Evolutionary conservation across 495 filamentous ascomycete genomes (phyloP).

Genomic region (Neurospora sp.): DNA sequence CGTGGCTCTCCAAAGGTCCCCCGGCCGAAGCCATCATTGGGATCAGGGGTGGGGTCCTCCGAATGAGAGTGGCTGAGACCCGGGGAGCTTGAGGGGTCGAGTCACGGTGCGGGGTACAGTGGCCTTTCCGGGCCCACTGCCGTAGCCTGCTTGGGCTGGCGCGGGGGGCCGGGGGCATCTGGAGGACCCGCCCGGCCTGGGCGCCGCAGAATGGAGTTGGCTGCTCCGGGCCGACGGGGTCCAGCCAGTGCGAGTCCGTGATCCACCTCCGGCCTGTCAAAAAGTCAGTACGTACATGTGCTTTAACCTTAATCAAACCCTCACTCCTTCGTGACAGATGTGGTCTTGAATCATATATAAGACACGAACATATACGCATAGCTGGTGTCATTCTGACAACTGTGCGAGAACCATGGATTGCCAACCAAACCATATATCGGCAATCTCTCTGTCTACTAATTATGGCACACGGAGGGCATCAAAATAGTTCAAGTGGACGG

Average conservation of each 20-base stretch:
- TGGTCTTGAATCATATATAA: not conserved
- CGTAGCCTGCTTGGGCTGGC: not conserved
- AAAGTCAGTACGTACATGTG: not conserved
- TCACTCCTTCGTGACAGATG: too few species aligned
- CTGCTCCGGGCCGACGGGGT: not conserved
- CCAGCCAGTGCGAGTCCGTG: not conserved
- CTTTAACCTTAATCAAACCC: not conserved
- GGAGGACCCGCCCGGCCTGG: not conserved
- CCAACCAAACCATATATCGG: not conserved
- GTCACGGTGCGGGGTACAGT: not conserved
- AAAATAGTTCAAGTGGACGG: not conserved
- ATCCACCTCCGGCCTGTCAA: not conserved
- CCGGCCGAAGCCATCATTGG: not conserved
- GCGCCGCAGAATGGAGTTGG: not conserved
- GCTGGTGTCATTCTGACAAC: not conserved
- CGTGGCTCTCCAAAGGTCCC: slow-evolving; percentile 28
- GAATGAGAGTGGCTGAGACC: not conserved
- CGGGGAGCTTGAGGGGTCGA: not conserved
- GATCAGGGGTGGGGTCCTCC: not conserved
- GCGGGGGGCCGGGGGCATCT: slow-evolving; percentile 2
- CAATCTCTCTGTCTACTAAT: not conserved
- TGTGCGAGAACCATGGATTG: not conserved
- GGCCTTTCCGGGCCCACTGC: not conserved
- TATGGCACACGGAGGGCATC: not conserved
- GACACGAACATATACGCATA: not conserved